Conservation (phyloP, 345 rosid species). For the Trapa bicornis region DNA sequence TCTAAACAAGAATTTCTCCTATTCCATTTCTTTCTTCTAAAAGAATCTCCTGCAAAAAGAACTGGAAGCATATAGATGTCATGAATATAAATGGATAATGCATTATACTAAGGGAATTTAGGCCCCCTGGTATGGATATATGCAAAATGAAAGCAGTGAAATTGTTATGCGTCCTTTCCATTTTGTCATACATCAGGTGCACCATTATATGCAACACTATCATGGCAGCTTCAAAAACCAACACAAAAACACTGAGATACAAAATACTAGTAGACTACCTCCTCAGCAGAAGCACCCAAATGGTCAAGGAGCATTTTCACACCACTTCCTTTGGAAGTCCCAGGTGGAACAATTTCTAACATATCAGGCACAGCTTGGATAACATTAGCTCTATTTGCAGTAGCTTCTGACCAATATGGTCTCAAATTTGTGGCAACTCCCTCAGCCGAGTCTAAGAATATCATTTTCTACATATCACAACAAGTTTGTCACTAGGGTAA, state of each 20-base stretch:
- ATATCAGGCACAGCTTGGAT: conserved; percentile 75
- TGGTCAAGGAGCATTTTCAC: conserved; percentile 65
- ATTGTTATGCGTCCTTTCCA: neutral
- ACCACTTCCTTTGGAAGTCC: conserved; percentile 83
- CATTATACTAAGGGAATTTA: neutral
- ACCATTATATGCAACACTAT: neutral
- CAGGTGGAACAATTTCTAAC: conserved; percentile 79
- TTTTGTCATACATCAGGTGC: neutral
- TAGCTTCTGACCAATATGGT: conserved; percentile 83
- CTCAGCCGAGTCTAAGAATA: conserved; percentile 62
- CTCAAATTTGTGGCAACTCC: conserved; percentile 50
- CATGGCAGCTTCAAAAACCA: neutral
- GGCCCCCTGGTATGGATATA: neutral
- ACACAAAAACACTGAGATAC: neutral
- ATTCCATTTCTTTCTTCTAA: neutral
- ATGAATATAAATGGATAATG: neutral
- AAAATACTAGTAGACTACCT: conserved; percentile 29
- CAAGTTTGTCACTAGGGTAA: neutral
- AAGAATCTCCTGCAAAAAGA: neutral
- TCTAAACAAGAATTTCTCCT: neutral
- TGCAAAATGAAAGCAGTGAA: neutral
- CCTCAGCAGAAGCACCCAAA: conserved; percentile 51
- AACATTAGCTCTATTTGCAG: conserved; percentile 46
- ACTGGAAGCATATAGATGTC: neutral
- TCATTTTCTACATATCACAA: conserved; percentile 44